Base-by-base conservation (phyloP, 176 grass and related monocot species). In the Carex cristatella region DNA sequence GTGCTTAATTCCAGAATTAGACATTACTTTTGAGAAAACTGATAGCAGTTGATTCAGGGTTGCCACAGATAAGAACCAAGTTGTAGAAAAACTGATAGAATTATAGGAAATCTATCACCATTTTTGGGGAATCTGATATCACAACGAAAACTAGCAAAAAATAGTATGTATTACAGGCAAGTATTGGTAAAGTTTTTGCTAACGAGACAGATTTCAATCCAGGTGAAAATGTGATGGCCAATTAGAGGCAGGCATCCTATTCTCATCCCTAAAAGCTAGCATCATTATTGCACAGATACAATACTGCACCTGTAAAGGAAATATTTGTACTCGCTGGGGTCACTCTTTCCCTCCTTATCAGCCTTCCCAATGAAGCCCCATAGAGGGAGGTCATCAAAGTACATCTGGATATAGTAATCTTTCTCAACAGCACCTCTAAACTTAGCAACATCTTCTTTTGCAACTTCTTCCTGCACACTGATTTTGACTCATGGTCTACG, bases 371-470 rank as follows among this genome's bases (percentile, higher is more conserved):
- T 92, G 82, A 95, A 98, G 7, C 93, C 95, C 95, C 95, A 98
- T 2, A 98, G 79, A 12, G 95, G 95, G 79, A 98, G 92, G 58
- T 98, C 95, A 62, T 98, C 95, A 9, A 93, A 98, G 84, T 98
- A 98, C 95, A 98, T 98, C 83, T 98, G 93, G 85, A 98, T 94
- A 89, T 98, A 93, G 69, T 98, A 98, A 84, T 98, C 95, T 88
- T 98, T 98, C 1, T 74, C 85, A 44, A 93, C 93, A 4, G 93
- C 88, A 28, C 55, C 75, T 66, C 93, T 87, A 75, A 98, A 98
- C 88, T 87, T 94, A 61, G 60, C 84, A 75, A 92, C 95, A 38
- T 94, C 95, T 79, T 95, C 93, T 77, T 84, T 86, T 15, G 76
- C 53, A 98, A 93, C 58, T 93, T 87, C 91, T 89, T 94, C 0